Evolutionary conservation across 140 eudicot genomes (phyloP), one percentile per base, ranked within the genome.

Genomic region (Erigeron philadelphicus): DNA sequence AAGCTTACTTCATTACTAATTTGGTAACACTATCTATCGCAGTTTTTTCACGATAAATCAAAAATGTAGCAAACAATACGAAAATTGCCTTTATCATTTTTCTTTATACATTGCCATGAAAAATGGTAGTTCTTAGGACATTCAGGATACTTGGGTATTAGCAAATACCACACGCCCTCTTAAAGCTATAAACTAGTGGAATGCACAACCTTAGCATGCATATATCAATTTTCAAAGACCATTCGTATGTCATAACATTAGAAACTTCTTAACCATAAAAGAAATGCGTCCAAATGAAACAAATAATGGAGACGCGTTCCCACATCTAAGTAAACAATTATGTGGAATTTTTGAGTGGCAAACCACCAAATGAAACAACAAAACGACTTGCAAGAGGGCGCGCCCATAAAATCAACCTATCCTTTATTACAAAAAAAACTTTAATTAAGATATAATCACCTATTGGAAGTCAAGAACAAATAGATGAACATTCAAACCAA

Each of bases 401-500:
- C 21, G 3, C 38, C 53, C 43, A 66, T 43, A 25, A 40, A 35
- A 25, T 23, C 67, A 74, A 66, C 45, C 23, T 49, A 23, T 61
- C 67, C 60, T 50, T 72, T 18, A 12, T 46, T 63, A 62, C 21
- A 72, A 53, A 2, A 72, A 59, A 41, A 35, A 0, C 13, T 6
- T 52, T 15, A 21, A 57, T 46, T 75, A 43, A 57, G 43, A 47
- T 45, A 66, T 12, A 35, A 75, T 38, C 11, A 19, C 55, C 16
- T 35, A 67, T 59, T 25, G 38, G 12, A 67, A 11, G 46, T 53
- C 67, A 43, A 76, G 72, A 63, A 53, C 53, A 61, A 76, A 69
- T 60, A 76, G 46, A 62, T 55, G 38, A 68, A n/a, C 62, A 19
- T 15, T 16, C 52, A 63, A 11, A 68, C 21, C 45, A 68, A 41